These are phyloP conservation scores for Hirsutella thompsonii DNA, from an alignment of 2,329 filamentous ascomycete species.

Conservation along the genomic window DNA sequence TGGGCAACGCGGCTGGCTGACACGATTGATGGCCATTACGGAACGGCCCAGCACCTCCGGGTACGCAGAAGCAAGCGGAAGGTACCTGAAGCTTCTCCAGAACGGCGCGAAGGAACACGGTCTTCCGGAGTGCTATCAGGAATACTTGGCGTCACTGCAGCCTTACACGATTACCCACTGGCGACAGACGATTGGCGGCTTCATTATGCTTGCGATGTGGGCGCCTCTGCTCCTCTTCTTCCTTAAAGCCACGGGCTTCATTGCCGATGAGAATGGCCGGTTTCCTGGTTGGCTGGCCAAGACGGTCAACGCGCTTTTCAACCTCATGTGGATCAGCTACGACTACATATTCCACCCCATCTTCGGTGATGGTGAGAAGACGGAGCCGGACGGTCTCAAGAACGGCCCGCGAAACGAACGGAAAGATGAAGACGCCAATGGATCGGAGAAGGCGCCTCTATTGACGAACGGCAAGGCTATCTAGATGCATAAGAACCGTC, in stretches of 20 bases:
- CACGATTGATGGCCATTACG: slow-evolving; percentile 26
- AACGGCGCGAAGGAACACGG: slow-evolving; percentile 68
- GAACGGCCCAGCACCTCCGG: slow-evolving; percentile 41
- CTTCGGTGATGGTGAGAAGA: slow-evolving; percentile 81
- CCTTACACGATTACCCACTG: slow-evolving; percentile 57
- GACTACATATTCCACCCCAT: slow-evolving; percentile 36
- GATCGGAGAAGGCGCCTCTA: slow-evolving; percentile 12
- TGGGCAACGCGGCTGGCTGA: slow-evolving; percentile 28
- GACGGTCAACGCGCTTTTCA: slow-evolving; percentile 38
- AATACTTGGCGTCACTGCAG: slow-evolving; percentile 55
- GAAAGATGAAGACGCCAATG: background rate
- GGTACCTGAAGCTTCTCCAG: slow-evolving; percentile 71
- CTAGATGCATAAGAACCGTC: no score
- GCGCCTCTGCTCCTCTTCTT: slow-evolving; percentile 40
- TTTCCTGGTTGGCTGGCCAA: slow-evolving; percentile 54
- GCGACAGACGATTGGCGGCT: slow-evolving; percentile 53
- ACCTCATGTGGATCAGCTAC: slow-evolving; percentile 30
- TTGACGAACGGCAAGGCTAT: background rate
- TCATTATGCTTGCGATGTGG: slow-evolving; percentile 48
- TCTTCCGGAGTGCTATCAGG: slow-evolving; percentile 67
- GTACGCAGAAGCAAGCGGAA: slow-evolving; percentile 70
- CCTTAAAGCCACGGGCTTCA: slow-evolving; percentile 26
- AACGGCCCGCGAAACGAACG: slow-evolving; percentile 1
- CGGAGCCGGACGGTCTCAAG: slow-evolving; percentile 14
- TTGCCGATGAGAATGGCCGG: slow-evolving; percentile 54